Percentiles rank a stretch among this genome's conserved stretches.
phyloP scores from a whole-genome alignment of 305 asterid species.

The Ilex paraguariensis region DNA sequence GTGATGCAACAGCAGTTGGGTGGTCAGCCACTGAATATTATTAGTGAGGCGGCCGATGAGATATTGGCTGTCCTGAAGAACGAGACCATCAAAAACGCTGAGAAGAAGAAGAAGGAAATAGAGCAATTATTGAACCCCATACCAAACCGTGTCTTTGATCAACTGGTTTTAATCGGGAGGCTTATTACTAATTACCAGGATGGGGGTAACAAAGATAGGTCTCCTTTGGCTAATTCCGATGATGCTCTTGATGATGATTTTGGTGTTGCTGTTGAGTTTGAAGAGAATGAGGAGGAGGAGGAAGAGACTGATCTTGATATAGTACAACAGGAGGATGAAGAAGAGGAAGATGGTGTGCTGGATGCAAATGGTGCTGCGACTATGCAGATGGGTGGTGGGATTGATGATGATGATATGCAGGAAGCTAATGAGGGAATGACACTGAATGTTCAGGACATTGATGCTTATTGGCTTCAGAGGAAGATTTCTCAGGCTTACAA shows the following conservation, averaged over 20 bases:
- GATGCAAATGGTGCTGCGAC: slow-evolving; percentile 54
- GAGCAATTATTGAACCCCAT: slow-evolving; percentile 90
- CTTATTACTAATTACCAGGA: slow-evolving; percentile 76
- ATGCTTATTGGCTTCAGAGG: slow-evolving; percentile 98
- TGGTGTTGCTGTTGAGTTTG: slow-evolving; percentile 99
- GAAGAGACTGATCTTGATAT: slow-evolving; percentile 85
- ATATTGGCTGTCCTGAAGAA: slow-evolving; percentile 88
- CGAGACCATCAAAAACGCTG: slow-evolving; percentile 64
- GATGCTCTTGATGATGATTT: slow-evolving; percentile 82
- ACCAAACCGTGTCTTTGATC: slow-evolving; percentile 47
- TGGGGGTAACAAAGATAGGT: slow-evolving; percentile 27
- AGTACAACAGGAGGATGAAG: slow-evolving; percentile 72
- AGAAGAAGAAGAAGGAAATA: slow-evolving; percentile 91
- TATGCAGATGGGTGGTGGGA: slow-evolving; percentile 97
- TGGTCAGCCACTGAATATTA: slow-evolving; percentile 90
- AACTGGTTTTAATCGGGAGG: slow-evolving; percentile 62
- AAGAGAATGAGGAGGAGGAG: slow-evolving; percentile 74
- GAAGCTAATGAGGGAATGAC: slow-evolving; percentile 78
- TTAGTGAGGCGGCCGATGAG: slow-evolving; percentile 98
- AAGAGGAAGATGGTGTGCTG: slow-evolving; percentile 71
- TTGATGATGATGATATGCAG: slow-evolving; percentile 76
- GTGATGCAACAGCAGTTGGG: slow-evolving; percentile 87
- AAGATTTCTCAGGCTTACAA: slow-evolving; percentile 94
- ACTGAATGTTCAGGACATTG: slow-evolving; percentile 86
- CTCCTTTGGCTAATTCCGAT: slow-evolving; percentile 53